These are phyloP conservation scores for Pterulicium gracile DNA, from an alignment of 1,284 basidiomycete species.

Conservation along the genomic window DNA sequence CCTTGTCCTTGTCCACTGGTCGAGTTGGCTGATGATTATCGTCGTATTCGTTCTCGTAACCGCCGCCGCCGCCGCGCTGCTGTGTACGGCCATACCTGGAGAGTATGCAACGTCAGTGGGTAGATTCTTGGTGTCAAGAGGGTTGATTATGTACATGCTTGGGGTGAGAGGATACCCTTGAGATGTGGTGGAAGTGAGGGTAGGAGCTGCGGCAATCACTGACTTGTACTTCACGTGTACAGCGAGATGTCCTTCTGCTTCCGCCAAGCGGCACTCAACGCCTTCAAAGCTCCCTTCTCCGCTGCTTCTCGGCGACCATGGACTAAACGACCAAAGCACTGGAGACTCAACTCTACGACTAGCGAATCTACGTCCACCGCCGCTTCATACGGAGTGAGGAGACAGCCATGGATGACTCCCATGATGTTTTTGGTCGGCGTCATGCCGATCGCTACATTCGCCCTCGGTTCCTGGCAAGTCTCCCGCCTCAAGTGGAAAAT, in stretches of 20 bases:
- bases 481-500: slow-evolving; percentile 94
- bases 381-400: slow-evolving; percentile 15
- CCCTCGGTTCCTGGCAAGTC: slow-evolving; percentile 91
- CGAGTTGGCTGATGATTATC: slow-evolving; percentile 88
- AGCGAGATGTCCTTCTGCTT: background rate
- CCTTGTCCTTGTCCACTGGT: slow-evolving; percentile 95
- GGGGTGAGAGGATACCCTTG: background rate
- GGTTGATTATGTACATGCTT: background rate
- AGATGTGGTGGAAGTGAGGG: background rate
- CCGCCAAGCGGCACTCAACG: background rate
- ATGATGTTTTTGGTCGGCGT: slow-evolving; percentile 74
- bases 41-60: slow-evolving; percentile 55
- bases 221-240: background rate
- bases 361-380: slow-evolving; percentile 39
- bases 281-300: too few species aligned
- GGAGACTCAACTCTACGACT: background rate
- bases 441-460: slow-evolving; percentile 86
- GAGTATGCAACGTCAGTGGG: background rate
- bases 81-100: slow-evolving; percentile 4
- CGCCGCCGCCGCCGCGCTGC: slow-evolving; percentile 22
- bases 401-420: slow-evolving; percentile 50
- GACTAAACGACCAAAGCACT: background rate
- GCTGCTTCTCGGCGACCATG: background rate
- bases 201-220: background rate
- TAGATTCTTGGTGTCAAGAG: background rate